Base-by-base conservation (phyloP, 1,139 yeast genomes). In the Geotrichum macrosporum region DNA sequence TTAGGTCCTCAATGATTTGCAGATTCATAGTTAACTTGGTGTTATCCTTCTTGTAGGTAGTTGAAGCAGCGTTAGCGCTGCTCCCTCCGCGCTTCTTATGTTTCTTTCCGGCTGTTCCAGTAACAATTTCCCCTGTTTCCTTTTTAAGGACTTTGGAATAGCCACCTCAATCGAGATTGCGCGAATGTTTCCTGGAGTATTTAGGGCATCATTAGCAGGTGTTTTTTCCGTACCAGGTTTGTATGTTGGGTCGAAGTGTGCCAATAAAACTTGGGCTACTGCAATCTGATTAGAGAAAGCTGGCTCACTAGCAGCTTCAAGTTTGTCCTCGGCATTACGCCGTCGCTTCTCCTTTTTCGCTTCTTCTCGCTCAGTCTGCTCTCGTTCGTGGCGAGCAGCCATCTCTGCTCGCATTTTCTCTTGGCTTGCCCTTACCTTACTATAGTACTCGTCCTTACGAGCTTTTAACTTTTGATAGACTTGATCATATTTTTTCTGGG, bases 251-350 rank as follows among this genome's bases (percentile, higher is more conserved):
- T 87, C 95, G 60, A 89, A 85, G 69, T 78, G 77, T 36, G 70
- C 62, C 65, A 88, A 74, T 62, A 87, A 74, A 54, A 74, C 72
- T 68, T 86, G 87, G 62, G 92, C 85, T 53, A 82, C 73, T 58
- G 73, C 75, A 59, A 86, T 80, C 69, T 87, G 92, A 41, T 70
- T 70, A 53, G 82, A 79, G 71, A 84, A 89, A 33, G 96, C 97
- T 37, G 97, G 96, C 59, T 75, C 73, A 39, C 67, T 61, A 30
- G 89, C 84, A 47, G 88, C 88, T 61, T 84, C 87, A 55, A 92
- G 81, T 62, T 76, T 74, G 54, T 78, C 79, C 53, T 63, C 57
- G 24, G 74, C 73, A 16, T 57, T 66, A 30, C 53, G 59, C 67
- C 79, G 74, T 58, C 68, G 63, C 55, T 60, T 62, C 50, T 64